Base-by-base conservation (phyloP, 345 rosid genomes). In the Mercurialis annua region DNA sequence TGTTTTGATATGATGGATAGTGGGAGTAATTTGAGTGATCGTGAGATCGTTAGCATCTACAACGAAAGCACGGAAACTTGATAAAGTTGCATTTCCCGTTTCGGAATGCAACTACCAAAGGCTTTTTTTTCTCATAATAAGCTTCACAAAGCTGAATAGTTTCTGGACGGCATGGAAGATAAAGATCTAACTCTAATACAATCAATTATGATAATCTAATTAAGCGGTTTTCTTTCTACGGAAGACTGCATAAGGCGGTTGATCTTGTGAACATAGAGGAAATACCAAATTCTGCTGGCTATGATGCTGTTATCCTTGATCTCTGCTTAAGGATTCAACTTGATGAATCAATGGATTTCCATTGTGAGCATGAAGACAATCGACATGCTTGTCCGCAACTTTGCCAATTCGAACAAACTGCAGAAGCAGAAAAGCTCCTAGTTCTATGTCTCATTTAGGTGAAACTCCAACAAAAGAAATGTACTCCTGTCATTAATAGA, bases 391-490 rank as follows among this genome's bases (percentile, higher is more conserved):
- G 64, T 92, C 57, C 53, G 7, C 17, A 66, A 77, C 59, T 79
- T 53, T 84, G 87, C 51, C 65, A 80, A 60, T 67, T 74, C 3
- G 81, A 83, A 64, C 73, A 56, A 69, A 81, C 80, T 8, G 21
- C 68, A 26, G 90, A 86, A 71, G 83, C 90, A 56, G 91, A 87
- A 65, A 74, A 55, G 70, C 81, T 90, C 27, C 66, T 90, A 56
- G 54, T 38, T 85, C 74, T 4, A 80, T 90, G 85, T 62, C 76
- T 47, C 61, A 0, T 30, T 61, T 75, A 6, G 86, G 87, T 4
- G 87, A 84, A 76, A 81, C 83, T 61, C 96, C 91, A 1, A 84
- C 81, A 31, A 77, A 60, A 60, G 75, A 72, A 67, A 87, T 88
- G 86, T 92, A 80, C 57, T 57, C 65, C 44, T 54, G 74, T 92